Evolutionary conservation across 495 filamentous ascomycete species (phyloP).

Genomic region (Aspergillus bertholletiae): DNA sequence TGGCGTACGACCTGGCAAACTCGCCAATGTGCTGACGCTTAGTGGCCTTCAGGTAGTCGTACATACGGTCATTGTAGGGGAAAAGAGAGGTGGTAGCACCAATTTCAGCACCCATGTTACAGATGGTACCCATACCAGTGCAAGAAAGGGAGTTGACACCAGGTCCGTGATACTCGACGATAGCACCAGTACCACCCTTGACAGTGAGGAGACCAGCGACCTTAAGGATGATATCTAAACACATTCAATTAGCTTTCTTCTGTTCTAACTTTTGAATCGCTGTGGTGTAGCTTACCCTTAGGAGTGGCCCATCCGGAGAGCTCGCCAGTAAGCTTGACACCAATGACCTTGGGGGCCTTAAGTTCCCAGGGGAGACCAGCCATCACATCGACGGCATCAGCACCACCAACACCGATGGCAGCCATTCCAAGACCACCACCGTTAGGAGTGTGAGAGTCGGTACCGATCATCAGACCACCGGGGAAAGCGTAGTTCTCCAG

Average conservation of each 20-base stretch:
- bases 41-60: slow-evolving; percentile 90
- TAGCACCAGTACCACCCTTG: slow-evolving; percentile 95
- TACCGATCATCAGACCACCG: slow-evolving; percentile 96
- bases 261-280: background rate
- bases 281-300: slow-evolving; percentile 47
- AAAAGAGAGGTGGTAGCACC: slow-evolving; percentile 98
- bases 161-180: slow-evolving; percentile 92
- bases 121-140: slow-evolving; percentile 69
- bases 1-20: slow-evolving; percentile 78
- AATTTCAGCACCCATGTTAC: slow-evolving; percentile 88
- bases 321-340: slow-evolving; percentile 87
- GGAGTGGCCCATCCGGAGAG: slow-evolving; percentile 92
- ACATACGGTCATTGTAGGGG: slow-evolving; percentile 97
- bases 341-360: slow-evolving; percentile 96
- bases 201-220: slow-evolving; percentile 96
- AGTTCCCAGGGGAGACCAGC: slow-evolving; percentile 96
- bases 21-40: slow-evolving; percentile 90
- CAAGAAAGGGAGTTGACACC: slow-evolving; percentile 69
- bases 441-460: slow-evolving; percentile 98
- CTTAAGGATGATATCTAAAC: slow-evolving; percentile 87
- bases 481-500: slow-evolving; percentile 99
- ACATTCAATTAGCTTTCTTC: slow-evolving; percentile 17
- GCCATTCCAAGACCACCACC: slow-evolving; percentile 95
- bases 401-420: slow-evolving; percentile 97
- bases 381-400: slow-evolving; percentile 99